Conservation (phyloP, 73 alveolate genomes). For the Stentor coeruleus region DNA sequence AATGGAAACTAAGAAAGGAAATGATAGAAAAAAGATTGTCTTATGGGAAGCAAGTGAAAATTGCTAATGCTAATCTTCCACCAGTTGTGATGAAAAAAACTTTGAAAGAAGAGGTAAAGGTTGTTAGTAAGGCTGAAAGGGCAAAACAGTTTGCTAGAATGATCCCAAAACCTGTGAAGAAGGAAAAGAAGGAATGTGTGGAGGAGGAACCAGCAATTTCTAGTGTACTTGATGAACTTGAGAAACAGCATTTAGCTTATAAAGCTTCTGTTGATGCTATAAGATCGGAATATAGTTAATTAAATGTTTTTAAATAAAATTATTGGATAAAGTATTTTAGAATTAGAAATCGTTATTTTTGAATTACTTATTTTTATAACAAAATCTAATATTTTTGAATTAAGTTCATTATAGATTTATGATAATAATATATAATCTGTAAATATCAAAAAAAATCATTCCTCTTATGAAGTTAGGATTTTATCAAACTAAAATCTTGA, state of each 20-base stretch:
- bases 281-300: background rate
- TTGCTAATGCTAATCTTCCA: background rate
- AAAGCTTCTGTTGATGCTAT: background rate
- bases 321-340: no score
- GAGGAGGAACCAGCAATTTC: background rate
- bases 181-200: background rate
- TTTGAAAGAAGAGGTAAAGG: background rate
- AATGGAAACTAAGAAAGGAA: conserved; percentile 41
- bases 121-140: background rate
- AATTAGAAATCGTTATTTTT: no score
- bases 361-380: no score
- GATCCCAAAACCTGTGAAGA: background rate
- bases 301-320: no score
- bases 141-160: conserved; percentile 8
- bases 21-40: conserved; percentile 18
- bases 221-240: background rate
- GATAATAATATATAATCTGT: no score
- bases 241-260: conserved; percentile 9
- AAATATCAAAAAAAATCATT: no score
- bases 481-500: no score
- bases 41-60: background rate
- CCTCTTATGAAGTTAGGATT: no score
- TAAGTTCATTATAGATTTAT: no score
- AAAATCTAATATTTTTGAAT: no score
- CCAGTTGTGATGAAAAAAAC: background rate